A percentile compares a stretch with the other conserved stretches of the same genome.
phyloP scores from a whole-genome alignment of 1,284 basidiomycete genomes.

The Microbotryum violaceum region DNA sequence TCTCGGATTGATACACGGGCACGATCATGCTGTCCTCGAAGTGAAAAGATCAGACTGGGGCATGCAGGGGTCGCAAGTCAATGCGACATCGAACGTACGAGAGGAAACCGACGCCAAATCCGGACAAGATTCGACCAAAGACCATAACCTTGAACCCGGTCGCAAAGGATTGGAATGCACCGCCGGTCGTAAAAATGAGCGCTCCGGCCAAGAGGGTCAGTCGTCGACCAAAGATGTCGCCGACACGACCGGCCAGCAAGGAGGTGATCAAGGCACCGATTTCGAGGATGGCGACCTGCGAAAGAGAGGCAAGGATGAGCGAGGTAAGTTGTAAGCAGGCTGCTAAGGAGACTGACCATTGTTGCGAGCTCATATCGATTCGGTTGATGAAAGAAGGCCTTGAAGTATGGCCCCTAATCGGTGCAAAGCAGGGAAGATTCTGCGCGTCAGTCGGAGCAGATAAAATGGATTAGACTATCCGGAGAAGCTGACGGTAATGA shows the following conservation, averaged over 20 bases:
- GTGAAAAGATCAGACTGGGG: background rate
- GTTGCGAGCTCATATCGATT: constrained; percentile 55
- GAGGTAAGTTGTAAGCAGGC: background rate
- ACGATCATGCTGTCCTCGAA: constrained; percentile 70
- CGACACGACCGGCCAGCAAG: constrained; percentile 75
- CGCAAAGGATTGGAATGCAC: constrained; percentile 81
- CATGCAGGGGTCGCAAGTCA: no score
- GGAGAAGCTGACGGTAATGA: constrained; percentile 1
- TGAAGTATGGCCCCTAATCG: constrained; percentile 27
- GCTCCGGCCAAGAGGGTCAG: constrained; percentile 83
- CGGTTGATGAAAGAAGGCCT: constrained; percentile 61
- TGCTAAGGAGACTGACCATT: constrained; percentile 72
- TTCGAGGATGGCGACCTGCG: constrained; percentile 48
- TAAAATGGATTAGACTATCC: background rate
- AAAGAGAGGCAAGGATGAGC: no score
- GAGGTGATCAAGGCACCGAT: constrained; percentile 89
- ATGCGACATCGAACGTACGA: constrained; percentile 54
- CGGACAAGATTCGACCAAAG: constrained; percentile 75
- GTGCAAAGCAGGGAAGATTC: background rate
- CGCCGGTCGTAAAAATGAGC: constrained; percentile 77
- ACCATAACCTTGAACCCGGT: constrained; percentile 79
- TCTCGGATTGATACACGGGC: constrained; percentile 95
- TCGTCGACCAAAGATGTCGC: constrained; percentile 78
- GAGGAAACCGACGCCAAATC: constrained; percentile 87
- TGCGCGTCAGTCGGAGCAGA: background rate